Conservation (phyloP, 352 stramenopile genomes). For the Pythium dissimile region DNA sequence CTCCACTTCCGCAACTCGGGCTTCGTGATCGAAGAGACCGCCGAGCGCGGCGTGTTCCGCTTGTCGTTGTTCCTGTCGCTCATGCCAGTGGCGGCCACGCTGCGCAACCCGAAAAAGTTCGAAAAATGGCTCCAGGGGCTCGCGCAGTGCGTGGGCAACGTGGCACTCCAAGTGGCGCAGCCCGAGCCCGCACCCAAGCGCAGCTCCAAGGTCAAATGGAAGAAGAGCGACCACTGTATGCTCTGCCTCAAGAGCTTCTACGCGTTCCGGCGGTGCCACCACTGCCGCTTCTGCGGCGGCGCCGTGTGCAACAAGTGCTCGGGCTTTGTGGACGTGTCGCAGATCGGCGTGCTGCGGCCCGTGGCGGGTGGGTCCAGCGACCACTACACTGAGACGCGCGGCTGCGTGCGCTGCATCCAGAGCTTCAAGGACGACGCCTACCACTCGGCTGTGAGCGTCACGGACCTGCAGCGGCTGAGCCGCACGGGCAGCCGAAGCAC, state of each 20-base stretch:
- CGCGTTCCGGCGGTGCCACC: conserved; percentile 58
- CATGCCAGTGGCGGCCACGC: conserved; percentile 37
- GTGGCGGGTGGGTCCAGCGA: background rate
- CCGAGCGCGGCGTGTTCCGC: conserved; percentile 35
- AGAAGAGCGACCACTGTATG: conserved; percentile 55
- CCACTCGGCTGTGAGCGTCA: background rate
- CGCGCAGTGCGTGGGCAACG: conserved; percentile 27
- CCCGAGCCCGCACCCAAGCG: conserved; percentile 24
- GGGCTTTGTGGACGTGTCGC: conserved; percentile 40
- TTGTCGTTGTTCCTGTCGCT: conserved; percentile 61
- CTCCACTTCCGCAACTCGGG: conserved; percentile 61
- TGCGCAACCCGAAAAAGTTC: conserved; percentile 47
- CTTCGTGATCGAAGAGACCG: conserved; percentile 55
- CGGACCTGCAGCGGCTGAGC: background rate
- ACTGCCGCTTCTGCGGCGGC: conserved; percentile 70
- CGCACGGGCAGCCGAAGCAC: background rate
- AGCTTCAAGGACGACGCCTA: conserved; percentile 6
- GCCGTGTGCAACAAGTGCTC: conserved; percentile 65
- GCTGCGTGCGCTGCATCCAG: conserved; percentile 20
- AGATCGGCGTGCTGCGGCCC: conserved; percentile 21
- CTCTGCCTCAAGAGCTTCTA: conserved; percentile 63
- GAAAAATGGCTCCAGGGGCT: conserved; percentile 58
- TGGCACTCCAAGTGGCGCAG: conserved; percentile 31
- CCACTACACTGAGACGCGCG: conserved; percentile 11
- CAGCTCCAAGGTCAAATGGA: conserved; percentile 41